Conservation (phyloP, 306 rosid species). For the Cajanus cajan region DNA sequence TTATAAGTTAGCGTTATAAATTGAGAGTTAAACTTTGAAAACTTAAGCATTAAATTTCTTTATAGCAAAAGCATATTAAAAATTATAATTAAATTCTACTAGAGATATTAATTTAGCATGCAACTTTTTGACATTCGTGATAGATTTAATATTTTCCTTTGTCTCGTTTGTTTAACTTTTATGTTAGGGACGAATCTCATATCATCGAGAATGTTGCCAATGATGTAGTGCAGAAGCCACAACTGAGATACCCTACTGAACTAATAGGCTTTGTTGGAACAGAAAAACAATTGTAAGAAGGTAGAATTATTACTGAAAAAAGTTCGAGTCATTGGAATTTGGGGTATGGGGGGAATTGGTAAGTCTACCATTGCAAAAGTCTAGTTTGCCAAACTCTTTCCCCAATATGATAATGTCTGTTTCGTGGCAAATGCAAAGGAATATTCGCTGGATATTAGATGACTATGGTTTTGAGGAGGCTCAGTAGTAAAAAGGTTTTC, state of each 20-base stretch:
- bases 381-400: slow-evolving; percentile 13
- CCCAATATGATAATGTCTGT: slow-evolving; percentile 16
- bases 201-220: slow-evolving; percentile 13
- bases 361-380: slow-evolving; percentile 35
- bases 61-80: no score
- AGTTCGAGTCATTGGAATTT: slow-evolving; percentile 15
- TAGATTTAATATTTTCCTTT: neutral
- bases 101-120: no score
- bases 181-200: slow-evolving; percentile 2
- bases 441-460: neutral
- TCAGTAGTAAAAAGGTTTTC: neutral
- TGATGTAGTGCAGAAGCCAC: neutral
- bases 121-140: no score
- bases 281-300: neutral
- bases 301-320: neutral
- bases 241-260: neutral
- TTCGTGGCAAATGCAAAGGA: neutral
- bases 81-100: no score
- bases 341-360: slow-evolving; percentile 38
- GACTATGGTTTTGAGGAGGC: no score
- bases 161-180: neutral
- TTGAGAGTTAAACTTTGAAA: no score
- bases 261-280: slow-evolving; percentile 3
- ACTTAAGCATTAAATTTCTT: no score
- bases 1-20: no score